Conservation (phyloP, 768 basidiomycete species). For the Tephrocybe sp. region DNA sequence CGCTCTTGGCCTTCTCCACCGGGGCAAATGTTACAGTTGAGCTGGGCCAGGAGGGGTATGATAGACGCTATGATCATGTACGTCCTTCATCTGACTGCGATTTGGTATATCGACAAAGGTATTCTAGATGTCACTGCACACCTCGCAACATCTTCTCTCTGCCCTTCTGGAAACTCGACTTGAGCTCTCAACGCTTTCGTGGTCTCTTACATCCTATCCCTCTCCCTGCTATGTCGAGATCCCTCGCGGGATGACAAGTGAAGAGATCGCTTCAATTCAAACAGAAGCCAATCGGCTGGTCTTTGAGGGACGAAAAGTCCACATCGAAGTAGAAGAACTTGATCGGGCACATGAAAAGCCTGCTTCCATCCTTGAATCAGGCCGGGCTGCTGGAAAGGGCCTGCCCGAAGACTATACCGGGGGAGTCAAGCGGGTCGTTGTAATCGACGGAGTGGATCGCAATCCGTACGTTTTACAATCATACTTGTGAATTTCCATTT, state of each 20-base stretch:
- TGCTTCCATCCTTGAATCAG: slow-evolving; percentile 39
- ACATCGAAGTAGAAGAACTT: slow-evolving; percentile 76
- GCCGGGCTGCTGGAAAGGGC: slow-evolving; percentile 54
- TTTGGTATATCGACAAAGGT: neutral
- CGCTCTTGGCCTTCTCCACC: slow-evolving; percentile 45
- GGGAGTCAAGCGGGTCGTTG: slow-evolving; percentile 74
- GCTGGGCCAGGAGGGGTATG: slow-evolving; percentile 59
- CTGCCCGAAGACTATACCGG: slow-evolving; percentile 76
- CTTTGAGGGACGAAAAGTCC: slow-evolving; percentile 64
- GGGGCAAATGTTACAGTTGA: slow-evolving; percentile 53
- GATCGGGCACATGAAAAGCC: slow-evolving; percentile 35
- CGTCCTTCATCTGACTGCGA: slow-evolving; percentile 22
- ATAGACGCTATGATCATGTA: slow-evolving; percentile 74
- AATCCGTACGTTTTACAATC: slow-evolving; percentile 56
- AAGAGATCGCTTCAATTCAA: slow-evolving; percentile 65
- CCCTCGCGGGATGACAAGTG: slow-evolving; percentile 60
- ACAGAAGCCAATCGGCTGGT: slow-evolving; percentile 65
- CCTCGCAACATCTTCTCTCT: slow-evolving; percentile 81
- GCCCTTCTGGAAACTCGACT: slow-evolving; percentile 71
- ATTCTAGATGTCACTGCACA: slow-evolving; percentile 77
- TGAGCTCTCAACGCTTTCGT: slow-evolving; percentile 70
- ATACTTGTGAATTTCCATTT: slow-evolving; percentile 8
- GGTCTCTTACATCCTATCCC: slow-evolving; percentile 75
- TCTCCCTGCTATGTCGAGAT: slow-evolving; percentile 77
- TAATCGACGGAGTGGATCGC: slow-evolving; percentile 81